These are phyloP conservation scores for Penicillium coprophilum DNA, from an alignment of 495 filamentous ascomycete species.

Conservation along the genomic window DNA sequence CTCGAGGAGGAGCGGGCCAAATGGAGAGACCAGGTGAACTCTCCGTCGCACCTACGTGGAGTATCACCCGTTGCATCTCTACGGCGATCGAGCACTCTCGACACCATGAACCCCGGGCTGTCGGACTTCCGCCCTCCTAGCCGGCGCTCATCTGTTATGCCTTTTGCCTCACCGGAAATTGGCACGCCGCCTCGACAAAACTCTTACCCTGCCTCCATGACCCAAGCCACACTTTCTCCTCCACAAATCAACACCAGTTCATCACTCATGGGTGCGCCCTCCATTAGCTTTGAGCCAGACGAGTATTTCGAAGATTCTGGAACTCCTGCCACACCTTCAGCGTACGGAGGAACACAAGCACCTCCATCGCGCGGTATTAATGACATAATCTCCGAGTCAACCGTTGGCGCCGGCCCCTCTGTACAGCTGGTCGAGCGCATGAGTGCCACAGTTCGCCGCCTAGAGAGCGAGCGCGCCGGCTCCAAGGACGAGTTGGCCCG, in stretches of 20 bases:
- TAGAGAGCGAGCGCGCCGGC: slow-evolving; percentile 87
- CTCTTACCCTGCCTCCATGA: slow-evolving; percentile 41
- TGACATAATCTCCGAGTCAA: slow-evolving; percentile 87
- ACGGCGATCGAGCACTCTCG: slow-evolving; percentile 47
- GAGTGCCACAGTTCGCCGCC: slow-evolving; percentile 83
- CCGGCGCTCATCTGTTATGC: slow-evolving; percentile 48
- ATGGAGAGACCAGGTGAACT: slow-evolving; percentile 62
- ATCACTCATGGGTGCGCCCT: slow-evolving; percentile 52
- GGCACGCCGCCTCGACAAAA: slow-evolving; percentile 44
- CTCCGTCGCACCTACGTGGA: slow-evolving; percentile 48
- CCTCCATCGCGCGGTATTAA: slow-evolving; percentile 62
- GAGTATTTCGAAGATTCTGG: slow-evolving; percentile 61
- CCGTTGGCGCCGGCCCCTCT: slow-evolving; percentile 83
- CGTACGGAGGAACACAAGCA: slow-evolving; percentile 40
- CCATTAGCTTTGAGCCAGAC: slow-evolving; percentile 62
- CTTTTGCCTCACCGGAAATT: slow-evolving; percentile 40
- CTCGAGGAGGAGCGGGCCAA: slow-evolving; percentile 72
- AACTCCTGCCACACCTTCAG: slow-evolving; percentile 63
- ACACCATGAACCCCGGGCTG: slow-evolving; percentile 26
- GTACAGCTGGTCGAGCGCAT: slow-evolving; percentile 97
- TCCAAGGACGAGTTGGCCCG: slow-evolving; percentile 80
- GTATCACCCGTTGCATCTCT: slow-evolving; percentile 49
- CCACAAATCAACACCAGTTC: slow-evolving; percentile 33
- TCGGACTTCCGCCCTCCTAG: slow-evolving; percentile 46
- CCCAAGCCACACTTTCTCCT: slow-evolving; percentile 38